Evolutionary conservation across 768 basidiomycete species (phyloP).

Genomic region (Russula compacta): DNA sequence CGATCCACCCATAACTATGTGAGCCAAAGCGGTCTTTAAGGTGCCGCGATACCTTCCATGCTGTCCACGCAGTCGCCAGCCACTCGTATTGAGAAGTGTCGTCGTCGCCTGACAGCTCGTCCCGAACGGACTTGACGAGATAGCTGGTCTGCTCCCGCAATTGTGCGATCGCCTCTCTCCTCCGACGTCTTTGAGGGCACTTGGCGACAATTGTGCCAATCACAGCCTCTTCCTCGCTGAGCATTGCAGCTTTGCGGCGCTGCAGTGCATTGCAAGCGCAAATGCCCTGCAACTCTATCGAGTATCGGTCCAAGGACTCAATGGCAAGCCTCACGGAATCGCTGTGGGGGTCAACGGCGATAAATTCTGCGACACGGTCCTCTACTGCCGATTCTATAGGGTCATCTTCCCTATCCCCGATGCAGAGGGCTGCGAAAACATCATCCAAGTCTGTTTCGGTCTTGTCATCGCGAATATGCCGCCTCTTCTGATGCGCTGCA

Average conservation of each 20-base stretch:
- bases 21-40: constrained; percentile 41
- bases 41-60: constrained; percentile 39
- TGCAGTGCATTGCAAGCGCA: constrained; percentile 39
- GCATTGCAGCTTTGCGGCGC: constrained; percentile 28
- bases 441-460: constrained; percentile 25
- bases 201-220: constrained; percentile 61
- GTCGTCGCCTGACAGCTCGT: constrained; percentile 44
- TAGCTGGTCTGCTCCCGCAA: constrained; percentile 46
- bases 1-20: constrained; percentile 53
- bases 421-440: constrained; percentile 12
- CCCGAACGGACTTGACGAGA: constrained; percentile 42
- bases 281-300: constrained; percentile 38
- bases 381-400: constrained; percentile 17
- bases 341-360: constrained; percentile 10
- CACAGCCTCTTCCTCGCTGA: constrained; percentile 57
- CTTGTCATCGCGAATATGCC: constrained; percentile 20
- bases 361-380: constrained; percentile 22
- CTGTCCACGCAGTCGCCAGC: constrained; percentile 44
- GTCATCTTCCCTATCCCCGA: neutral
- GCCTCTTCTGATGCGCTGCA: constrained; percentile 20
- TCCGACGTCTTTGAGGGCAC: constrained; percentile 45
- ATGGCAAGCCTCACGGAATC: constrained; percentile 1
- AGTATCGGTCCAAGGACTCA: constrained; percentile 31
- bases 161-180: constrained; percentile 44
- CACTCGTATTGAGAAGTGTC: constrained; percentile 31